These are phyloP conservation scores for Gynandropsis gynandra DNA, from an alignment of 345 rosid species.

Conservation along the genomic window DNA sequence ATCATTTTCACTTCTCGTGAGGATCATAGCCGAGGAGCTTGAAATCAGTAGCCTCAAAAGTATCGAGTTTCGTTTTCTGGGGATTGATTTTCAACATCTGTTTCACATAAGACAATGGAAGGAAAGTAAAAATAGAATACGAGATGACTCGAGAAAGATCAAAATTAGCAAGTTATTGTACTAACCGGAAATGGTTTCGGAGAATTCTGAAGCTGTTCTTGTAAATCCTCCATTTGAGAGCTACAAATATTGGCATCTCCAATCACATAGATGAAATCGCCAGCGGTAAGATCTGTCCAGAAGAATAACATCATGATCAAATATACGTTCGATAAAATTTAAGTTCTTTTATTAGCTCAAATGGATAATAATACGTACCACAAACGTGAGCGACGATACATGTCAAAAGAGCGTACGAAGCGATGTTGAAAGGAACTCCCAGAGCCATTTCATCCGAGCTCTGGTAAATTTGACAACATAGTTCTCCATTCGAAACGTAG, in stretches of 20 bases:
- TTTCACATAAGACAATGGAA: conserved; percentile 16
- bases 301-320: neutral
- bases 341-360: too few relatives aligned
- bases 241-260: conserved; percentile 69
- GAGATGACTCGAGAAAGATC: neutral
- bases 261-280: conserved; percentile 64
- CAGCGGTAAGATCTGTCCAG: conserved; percentile 60
- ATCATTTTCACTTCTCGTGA: conserved; percentile 36
- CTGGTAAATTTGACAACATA: conserved; percentile 91
- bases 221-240: conserved; percentile 48
- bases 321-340: neutral
- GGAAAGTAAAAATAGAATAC: neutral
- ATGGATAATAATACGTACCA: conserved; percentile 34
- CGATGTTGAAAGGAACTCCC: conserved; percentile 76
- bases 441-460: conserved; percentile 81
- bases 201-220: conserved; percentile 69
- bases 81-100: conserved; percentile 82
- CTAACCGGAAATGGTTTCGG: conserved; percentile 90
- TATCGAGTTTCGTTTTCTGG: conserved; percentile 59
- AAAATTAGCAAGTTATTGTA: conserved; percentile 1
- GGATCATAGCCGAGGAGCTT: conserved; percentile 60
- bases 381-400: conserved; percentile 88
- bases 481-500: conserved; percentile 77
- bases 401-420: conserved; percentile 77
- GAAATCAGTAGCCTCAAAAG: conserved; percentile 65